Evolutionary conservation across 345 rosid genomes (phyloP).

Genomic region (Psidium guajava): DNA sequence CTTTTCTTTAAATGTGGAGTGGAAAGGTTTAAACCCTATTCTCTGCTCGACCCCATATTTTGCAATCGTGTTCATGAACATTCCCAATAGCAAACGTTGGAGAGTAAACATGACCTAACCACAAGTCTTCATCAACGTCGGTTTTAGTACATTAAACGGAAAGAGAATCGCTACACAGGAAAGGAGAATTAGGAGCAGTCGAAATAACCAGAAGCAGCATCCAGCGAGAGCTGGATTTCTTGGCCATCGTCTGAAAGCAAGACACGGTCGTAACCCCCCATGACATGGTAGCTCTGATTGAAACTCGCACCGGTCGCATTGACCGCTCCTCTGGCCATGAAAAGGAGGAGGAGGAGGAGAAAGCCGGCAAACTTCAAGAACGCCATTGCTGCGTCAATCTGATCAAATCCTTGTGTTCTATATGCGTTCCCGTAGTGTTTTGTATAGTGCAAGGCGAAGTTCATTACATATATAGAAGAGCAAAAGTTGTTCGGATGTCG

Average conservation of each 20-base stretch:
- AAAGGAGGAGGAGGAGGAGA: not conserved
- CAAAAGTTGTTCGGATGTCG: not conserved
- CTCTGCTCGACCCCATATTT: no score
- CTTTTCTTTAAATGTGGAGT: not conserved
- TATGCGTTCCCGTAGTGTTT: not conserved
- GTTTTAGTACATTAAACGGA: not conserved
- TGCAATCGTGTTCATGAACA: not conserved
- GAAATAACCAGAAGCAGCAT: conserved; percentile 31
- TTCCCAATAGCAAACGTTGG: not conserved
- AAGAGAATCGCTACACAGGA: not conserved
- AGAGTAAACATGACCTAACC: not conserved
- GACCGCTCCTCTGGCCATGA: not conserved
- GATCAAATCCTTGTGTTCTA: not conserved
- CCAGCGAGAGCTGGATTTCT: conserved; percentile 38
- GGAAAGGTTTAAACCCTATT: not conserved
- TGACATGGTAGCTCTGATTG: conserved; percentile 14
- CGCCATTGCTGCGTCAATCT: not conserved
- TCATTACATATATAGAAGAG: not conserved
- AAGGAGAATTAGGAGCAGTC: not conserved
- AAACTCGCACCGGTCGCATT: not conserved
- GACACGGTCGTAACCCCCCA: conserved; percentile 34
- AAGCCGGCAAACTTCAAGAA: not conserved
- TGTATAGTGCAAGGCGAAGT: not conserved
- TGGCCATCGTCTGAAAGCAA: conserved; percentile 9
- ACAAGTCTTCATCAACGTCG: not conserved